These are phyloP conservation scores for Spinellus fusiger DNA, from an alignment of 192 early-diverging fungal genomes.

Conservation along the genomic window DNA sequence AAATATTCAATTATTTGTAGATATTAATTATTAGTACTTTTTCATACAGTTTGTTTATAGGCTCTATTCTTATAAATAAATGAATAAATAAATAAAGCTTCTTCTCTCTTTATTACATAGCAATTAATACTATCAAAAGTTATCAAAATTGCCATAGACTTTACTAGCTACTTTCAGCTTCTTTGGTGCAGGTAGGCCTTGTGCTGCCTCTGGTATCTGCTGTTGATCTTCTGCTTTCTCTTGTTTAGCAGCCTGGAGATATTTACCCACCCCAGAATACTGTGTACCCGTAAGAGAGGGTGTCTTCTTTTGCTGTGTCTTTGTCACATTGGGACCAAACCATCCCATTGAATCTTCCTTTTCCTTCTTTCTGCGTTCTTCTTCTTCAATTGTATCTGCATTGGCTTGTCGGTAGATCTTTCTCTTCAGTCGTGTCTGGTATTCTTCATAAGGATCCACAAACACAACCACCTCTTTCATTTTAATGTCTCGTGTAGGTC, in stretches of 20 bases:
- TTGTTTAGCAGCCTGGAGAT: constrained; percentile 32
- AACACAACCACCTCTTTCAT: constrained; percentile 72
- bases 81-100: no score
- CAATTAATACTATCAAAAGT: constrained; percentile 10
- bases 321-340: constrained; percentile 58
- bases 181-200: constrained; percentile 20
- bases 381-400: constrained; percentile 28
- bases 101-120: no score
- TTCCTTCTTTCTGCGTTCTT: constrained; percentile 41
- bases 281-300: constrained; percentile 3
- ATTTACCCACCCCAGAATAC: constrained; percentile 57
- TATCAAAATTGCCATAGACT: constrained; percentile 38
- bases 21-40: no score
- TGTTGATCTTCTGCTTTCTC: constrained; percentile 6
- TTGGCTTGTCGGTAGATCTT: constrained; percentile 49
- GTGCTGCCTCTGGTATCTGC: background rate
- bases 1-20: no score
- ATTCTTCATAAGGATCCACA: constrained; percentile 83
- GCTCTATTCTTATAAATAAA: no score
- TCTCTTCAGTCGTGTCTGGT: constrained; percentile 57
- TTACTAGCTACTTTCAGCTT: constrained; percentile 25
- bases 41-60: no score
- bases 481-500: constrained; percentile 64
- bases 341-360: constrained; percentile 64
- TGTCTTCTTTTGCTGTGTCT: constrained; percentile 23